Conservation (phyloP, 2,329 filamentous ascomycete genomes). For the Chaetomium globosum region DNA sequence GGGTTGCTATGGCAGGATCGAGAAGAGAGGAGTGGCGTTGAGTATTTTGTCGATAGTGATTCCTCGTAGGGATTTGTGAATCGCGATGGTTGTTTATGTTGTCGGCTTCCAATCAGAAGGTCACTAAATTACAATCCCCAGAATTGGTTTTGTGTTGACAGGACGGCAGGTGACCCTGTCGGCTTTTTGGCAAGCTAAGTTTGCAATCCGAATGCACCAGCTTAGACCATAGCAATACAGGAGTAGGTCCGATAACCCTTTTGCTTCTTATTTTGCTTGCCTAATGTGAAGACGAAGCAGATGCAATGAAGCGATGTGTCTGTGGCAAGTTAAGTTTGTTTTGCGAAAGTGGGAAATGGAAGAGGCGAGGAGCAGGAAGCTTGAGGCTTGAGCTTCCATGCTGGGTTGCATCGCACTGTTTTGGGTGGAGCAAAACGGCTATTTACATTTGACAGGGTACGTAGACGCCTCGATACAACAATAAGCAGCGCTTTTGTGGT, state of each 20-base stretch:
- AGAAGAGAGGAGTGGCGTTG: background rate
- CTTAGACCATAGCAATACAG: constrained; percentile 11
- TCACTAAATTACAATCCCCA: constrained; percentile 29
- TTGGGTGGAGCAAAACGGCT: constrained; percentile 19
- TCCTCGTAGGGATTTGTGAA: constrained; percentile 4
- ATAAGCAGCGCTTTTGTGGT: background rate
- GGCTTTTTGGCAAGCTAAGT: constrained; percentile 18
- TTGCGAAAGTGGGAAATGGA: constrained; percentile 26
- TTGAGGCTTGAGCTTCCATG: constrained; percentile 28
- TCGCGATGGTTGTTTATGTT: constrained; percentile 15
- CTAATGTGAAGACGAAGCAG: constrained; percentile 22
- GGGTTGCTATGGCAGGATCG: background rate
- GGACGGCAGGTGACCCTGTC: constrained; percentile 3
- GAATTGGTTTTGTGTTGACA: constrained; percentile 13
- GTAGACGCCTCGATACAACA: constrained; percentile 3
- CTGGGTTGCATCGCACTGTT: constrained; percentile 25
- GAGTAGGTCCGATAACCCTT: constrained; percentile 6
- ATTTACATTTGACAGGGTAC: constrained; percentile 19
- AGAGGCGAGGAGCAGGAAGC: constrained; percentile 26
- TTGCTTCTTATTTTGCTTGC: constrained; percentile 12
- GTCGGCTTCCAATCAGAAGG: constrained; percentile 26
- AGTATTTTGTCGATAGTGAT: background rate
- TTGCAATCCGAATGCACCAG: constrained; percentile 12
- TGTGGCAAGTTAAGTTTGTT: constrained; percentile 22
- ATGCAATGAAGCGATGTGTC: constrained; percentile 24